A percentile compares a stretch with the other conserved stretches of the same genome.
Evolutionary conservation across 768 basidiomycete species (phyloP).

Genomic region (Tricholoma saponaceum): DNA sequence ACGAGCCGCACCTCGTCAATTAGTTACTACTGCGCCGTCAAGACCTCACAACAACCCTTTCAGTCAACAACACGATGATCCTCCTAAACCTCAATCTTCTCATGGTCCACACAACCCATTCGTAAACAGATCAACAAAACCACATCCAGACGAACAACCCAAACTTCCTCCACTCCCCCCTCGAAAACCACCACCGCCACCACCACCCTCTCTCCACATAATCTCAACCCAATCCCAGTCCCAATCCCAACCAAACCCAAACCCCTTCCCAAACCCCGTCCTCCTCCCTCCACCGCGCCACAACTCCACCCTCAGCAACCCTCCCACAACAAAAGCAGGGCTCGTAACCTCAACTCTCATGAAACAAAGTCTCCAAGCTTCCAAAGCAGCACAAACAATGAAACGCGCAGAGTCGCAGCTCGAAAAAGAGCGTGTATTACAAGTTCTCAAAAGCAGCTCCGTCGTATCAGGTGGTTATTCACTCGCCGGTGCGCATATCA

Average conservation of each 20-base stretch:
- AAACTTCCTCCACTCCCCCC: conserved; percentile 48
- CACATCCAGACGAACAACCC: conserved; percentile 4
- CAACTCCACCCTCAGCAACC: conserved; percentile 18
- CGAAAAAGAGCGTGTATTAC: conserved; percentile 65
- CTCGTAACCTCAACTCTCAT: conserved; percentile 66
- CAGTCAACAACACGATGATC: conserved; percentile 3
- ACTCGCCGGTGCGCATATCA: conserved; percentile 25
- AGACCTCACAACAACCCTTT: conserved; percentile 12
- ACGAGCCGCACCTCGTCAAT: no score
- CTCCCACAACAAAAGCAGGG: conserved; percentile 31
- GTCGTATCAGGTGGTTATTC: conserved; percentile 28
- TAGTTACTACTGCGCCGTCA: no score
- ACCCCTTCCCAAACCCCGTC: conserved; percentile 7
- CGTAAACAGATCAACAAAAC: conserved; percentile 20
- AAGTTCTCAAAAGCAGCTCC: conserved; percentile 65
- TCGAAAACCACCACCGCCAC: conserved; percentile 33
- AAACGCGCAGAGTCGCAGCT: conserved; percentile 66
- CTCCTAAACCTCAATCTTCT: conserved; percentile 3
- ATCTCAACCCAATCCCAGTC: conserved; percentile 20
- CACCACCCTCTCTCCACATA: conserved; percentile 22
- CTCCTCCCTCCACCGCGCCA: conserved; percentile 35
- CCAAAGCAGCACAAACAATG: conserved; percentile 64
- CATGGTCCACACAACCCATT: conserved; percentile 47
- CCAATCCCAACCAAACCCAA: no score
- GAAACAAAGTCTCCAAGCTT: conserved; percentile 70